These are phyloP conservation scores for Carallia pectinifolia DNA, from an alignment of 345 rosid genomes.

Conservation along the genomic window DNA sequence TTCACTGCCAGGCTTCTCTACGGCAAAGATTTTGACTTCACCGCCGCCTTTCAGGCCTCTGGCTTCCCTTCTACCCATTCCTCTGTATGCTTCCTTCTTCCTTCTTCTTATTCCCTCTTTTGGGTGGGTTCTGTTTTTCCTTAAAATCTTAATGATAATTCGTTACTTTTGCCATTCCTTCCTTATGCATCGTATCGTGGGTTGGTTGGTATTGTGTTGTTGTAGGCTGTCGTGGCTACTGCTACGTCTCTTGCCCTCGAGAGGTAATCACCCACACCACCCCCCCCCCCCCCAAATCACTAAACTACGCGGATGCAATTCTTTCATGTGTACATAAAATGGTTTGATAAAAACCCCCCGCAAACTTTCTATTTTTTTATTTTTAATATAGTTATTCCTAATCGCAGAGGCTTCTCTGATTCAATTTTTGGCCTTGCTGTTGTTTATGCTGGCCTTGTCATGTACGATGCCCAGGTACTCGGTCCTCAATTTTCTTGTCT, in stretches of 20 bases:
- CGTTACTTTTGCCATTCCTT: background rate
- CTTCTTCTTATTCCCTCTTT: no score
- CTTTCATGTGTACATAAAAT: no score
- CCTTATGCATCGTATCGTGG: background rate
- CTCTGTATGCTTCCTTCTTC: constrained; percentile 36
- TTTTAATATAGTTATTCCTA: background rate
- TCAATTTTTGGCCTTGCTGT: constrained; percentile 69
- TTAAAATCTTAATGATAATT: no score
- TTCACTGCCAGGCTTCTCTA: constrained; percentile 58
- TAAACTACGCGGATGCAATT: no score
- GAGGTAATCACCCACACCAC: constrained; percentile 38
- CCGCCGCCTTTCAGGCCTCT: constrained; percentile 58
- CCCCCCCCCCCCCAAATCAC: background rate
- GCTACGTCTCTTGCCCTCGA: constrained; percentile 84
- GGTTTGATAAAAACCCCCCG: no score
- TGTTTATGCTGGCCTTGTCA: constrained; percentile 81
- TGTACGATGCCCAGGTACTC: constrained; percentile 86
- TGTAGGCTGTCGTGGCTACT: constrained; percentile 76
- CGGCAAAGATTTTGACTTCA: constrained; percentile 59
- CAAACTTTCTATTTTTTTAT: no score
- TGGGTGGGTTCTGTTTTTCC: no score
- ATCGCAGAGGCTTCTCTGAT: constrained; percentile 78
- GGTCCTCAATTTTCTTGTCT: background rate
- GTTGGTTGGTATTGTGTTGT: no score
- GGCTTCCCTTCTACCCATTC: constrained; percentile 98